Percentiles rank a stretch among this genome's conserved stretches.
Conservation (phyloP, 1,284 basidiomycete species). For the Thecaphora thlaspeos region DNA sequence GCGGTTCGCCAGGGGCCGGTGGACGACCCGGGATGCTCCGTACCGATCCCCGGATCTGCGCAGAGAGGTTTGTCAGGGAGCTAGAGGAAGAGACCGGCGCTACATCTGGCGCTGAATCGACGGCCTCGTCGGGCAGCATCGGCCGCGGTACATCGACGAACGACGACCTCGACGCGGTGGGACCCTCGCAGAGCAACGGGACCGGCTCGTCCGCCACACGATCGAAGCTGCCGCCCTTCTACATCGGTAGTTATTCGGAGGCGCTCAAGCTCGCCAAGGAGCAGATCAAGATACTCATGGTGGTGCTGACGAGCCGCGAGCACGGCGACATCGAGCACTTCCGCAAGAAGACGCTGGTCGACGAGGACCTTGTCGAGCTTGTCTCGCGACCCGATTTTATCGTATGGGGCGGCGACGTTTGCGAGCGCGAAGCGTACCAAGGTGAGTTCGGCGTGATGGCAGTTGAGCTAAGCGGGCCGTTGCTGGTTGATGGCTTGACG, state of each 20-base stretch:
- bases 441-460: constrained; percentile 65
- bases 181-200: background rate
- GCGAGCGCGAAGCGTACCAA: constrained; percentile 77
- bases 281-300: constrained; percentile 73
- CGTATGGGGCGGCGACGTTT: constrained; percentile 82
- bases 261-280: constrained; percentile 71
- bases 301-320: constrained; percentile 82
- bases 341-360: constrained; percentile 78
- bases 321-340: constrained; percentile 85
- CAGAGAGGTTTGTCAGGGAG: constrained; percentile 28
- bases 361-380: constrained; percentile 68
- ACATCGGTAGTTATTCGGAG: constrained; percentile 76
- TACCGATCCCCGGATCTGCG: constrained; percentile 21
- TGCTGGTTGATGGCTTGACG: too few relatives aligned
- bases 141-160: too few relatives aligned
- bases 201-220: background rate
- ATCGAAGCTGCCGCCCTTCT: constrained; percentile 62
- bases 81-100: constrained; percentile 29
- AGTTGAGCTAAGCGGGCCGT: too few relatives aligned
- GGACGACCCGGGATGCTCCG: background rate
- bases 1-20: constrained; percentile 1
- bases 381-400: constrained; percentile 71
- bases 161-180: too few relatives aligned
- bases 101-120: constrained; percentile 2
- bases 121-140: constrained; percentile 3